These are phyloP conservation scores for Blastocystis sp. DNA, from an alignment of 352 stramenopile species.

Conservation along the genomic window DNA sequence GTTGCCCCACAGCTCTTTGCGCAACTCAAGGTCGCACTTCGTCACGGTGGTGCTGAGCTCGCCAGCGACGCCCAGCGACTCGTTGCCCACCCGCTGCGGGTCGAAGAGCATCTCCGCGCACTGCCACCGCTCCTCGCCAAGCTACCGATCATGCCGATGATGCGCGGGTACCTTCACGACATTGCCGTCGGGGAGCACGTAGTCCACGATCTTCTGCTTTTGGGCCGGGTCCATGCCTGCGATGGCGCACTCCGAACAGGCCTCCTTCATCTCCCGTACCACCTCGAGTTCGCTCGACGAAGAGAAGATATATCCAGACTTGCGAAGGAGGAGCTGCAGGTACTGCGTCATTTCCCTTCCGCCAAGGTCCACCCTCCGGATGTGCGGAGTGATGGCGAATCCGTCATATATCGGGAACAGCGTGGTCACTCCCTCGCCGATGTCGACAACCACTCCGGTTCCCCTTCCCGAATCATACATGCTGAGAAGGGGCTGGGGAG, in stretches of 20 bases:
- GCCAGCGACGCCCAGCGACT: constrained; percentile 83
- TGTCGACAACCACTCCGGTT: constrained; percentile 61
- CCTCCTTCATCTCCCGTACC: constrained; percentile 83
- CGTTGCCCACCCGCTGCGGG: constrained; percentile 85
- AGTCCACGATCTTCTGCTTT: constrained; percentile 72
- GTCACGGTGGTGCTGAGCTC: constrained; percentile 83
- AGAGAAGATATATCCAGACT: constrained; percentile 79
- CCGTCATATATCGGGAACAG: constrained; percentile 67
- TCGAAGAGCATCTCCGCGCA: constrained; percentile 91
- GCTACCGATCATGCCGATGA: constrained; percentile 69
- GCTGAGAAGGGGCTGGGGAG: constrained; percentile 58
- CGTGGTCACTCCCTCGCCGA: constrained; percentile 56
- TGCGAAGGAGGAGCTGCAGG: constrained; percentile 78
- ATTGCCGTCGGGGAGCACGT: constrained; percentile 91
- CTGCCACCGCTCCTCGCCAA: constrained; percentile 89
- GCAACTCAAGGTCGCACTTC: constrained; percentile 85
- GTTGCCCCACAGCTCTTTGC: constrained; percentile 89
- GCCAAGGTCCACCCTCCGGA: constrained; percentile 46
- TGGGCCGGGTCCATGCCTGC: background rate
- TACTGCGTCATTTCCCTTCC: constrained; percentile 71
- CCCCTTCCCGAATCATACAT: constrained; percentile 8
- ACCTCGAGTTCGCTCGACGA: constrained; percentile 81
- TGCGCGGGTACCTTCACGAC: constrained; percentile 79
- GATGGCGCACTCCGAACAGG: constrained; percentile 75
- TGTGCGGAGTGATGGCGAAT: constrained; percentile 62